Evolutionary conservation across 352 stramenopile species (phyloP), one percentile per base, ranked within the genome.

Genomic region (Ophiocytium majus): DNA sequence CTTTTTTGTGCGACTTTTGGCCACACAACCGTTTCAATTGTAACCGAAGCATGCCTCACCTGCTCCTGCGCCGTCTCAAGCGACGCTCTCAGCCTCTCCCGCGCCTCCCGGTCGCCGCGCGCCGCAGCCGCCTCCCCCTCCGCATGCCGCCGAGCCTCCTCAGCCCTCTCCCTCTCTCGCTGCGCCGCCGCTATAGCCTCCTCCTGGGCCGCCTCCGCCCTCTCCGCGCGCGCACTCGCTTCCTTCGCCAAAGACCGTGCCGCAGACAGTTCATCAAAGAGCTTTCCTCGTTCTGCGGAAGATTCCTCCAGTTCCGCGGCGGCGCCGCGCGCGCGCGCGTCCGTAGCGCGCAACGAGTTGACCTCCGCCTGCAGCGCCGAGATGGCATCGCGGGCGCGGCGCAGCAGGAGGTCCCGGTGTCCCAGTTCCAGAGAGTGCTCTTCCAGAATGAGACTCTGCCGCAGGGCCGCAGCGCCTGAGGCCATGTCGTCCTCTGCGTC

Each of bases 361-460:
- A 35, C 9, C 49, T 79, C 71, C 9, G 17, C 32, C 75, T 81
- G 75, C 32, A 81, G 75, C 17, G 31, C 50, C 14, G 75, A 10
- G 50, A 81, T 81, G 32, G 10, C 49, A 43, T 81, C 75, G 5
- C 75, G 35, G 34, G 75, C 75, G 23, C 75, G 75, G 35, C 36
- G 1, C 75, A 81, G 49, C 34, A 81, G 75, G 1, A 81, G 35
- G 36, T 81, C 75, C 50, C 75, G 10, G 75, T 81, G 75, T 10
- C 36, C 75, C 37, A 81, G 75, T 43, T 81, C 75, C 36, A 81
- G 17, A 43, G 1, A 17, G 17, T 36, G 75, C 36, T 81, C 75
- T 17, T 81, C 75, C 75, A 81, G 1, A 9, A 50, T 1, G 5
- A 81, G 36, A 9, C 34, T 37, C 36, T 81, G 10, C 31, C 75